Base-by-base conservation (phyloP, 805 yeast genomes). In the Kodamaea laetipori region DNA sequence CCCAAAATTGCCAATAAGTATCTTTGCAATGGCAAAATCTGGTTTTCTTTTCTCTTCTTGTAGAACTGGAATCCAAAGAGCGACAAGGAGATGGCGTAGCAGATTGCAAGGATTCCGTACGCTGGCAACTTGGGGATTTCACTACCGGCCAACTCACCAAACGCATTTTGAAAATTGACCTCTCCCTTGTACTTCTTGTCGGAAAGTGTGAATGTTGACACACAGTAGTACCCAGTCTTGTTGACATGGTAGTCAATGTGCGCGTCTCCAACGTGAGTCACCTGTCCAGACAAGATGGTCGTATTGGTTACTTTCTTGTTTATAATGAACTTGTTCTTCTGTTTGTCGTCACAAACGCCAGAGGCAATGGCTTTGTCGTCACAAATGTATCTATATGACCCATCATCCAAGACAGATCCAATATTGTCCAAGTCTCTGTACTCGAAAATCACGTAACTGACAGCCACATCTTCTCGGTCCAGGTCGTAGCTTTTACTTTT, bases 101-200 rank as follows among this genome's bases (percentile, higher is more conserved):
- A 80, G 27, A 94, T 74, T 1, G 97, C 87, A 56, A 89, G 73
- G 11, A 86, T 77, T 1, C 96, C 97, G 61, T 89, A 94, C 18
- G 89, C 80, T 8, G 96, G 89, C 49, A 94, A 74, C 56, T 90
- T 88, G 21, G 98, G 96, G 53, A 88, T 84, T 61, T 94, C 96
- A 26, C 90, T 73, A 4, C 96, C 99, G 24, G 95, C 80, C 45
- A 94, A 71, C 47, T 87, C 78, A 45, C 99, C 99, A 64, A 78
- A 94, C 3, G 98, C 86, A 66, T 90, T 94, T 69, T 89, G 94
- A 67, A 88, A 94, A 54, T 83, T 84, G 34, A 85, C 84, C n/a
- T 67, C 64, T 11, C 92, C 86, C 39, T 73, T 63, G 64, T 83
- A 94, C 15, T 69, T 71, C 34, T 61, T 60, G 37, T 59, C 60